Percentiles rank a stretch among this genome's conserved stretches.
phyloP scores from a whole-genome alignment of 2,329 filamentous ascomycete genomes.

The Leptographium lundbergii region DNA sequence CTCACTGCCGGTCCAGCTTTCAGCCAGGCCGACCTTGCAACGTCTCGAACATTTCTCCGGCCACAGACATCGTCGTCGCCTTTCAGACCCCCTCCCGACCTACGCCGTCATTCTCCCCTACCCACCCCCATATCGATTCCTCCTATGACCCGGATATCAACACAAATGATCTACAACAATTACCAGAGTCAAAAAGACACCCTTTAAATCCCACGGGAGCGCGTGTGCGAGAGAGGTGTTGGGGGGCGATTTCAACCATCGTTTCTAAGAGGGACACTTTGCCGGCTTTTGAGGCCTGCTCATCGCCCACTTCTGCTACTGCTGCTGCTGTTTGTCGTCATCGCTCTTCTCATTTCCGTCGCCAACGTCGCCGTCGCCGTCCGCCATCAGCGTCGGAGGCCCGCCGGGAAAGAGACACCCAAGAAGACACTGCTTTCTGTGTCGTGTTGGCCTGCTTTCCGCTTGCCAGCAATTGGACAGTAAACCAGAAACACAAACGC shows the following conservation, averaged over 20 bases:
- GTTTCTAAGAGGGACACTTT: slow-evolving; percentile 28
- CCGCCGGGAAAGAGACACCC: not conserved
- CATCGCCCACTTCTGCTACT: slow-evolving; percentile 7
- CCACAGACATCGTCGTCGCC: slow-evolving; percentile 5
- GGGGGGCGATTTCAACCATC: slow-evolving; percentile 47
- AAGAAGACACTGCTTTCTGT: not conserved
- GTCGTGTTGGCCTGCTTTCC: not conserved
- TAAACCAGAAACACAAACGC: not conserved
- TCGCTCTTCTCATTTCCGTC: slow-evolving; percentile 14
- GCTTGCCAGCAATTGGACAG: not conserved
- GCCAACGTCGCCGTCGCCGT: slow-evolving; percentile 15
- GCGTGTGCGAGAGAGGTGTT: slow-evolving; percentile 46
- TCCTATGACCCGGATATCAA: slow-evolving; percentile 43
- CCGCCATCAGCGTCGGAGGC: slow-evolving; percentile 1
- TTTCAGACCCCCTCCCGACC: not conserved
- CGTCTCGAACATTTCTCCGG: slow-evolving; percentile 4
- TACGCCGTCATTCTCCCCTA: slow-evolving; percentile 1
- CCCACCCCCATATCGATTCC: slow-evolving; percentile 20
- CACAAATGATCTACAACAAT: slow-evolving; percentile 40
- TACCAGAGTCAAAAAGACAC: slow-evolving; percentile 44
- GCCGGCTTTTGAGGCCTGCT: slow-evolving; percentile 19
- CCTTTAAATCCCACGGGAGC: slow-evolving; percentile 60
- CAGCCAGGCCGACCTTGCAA: slow-evolving; percentile 3
- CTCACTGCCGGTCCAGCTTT: slow-evolving; percentile 7
- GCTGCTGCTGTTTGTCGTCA: slow-evolving; percentile 14